Base-by-base conservation (phyloP, 305 asterid species). In the Andrographis paniculata region DNA sequence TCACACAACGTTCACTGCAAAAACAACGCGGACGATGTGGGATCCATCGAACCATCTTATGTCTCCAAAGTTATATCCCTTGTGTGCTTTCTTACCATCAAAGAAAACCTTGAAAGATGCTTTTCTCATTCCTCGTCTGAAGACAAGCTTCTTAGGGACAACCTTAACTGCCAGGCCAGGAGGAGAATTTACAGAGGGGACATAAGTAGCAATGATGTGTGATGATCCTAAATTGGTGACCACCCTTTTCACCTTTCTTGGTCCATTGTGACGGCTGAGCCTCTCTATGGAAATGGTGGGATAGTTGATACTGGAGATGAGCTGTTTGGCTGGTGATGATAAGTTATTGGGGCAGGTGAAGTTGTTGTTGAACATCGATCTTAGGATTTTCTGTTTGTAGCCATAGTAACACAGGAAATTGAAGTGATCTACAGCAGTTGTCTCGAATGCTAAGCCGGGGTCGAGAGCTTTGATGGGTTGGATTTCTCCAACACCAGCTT, bases 401-500 rank as follows among this genome's bases (percentile, higher is more conserved):
- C 88, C 93, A 28, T 62, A 55, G 48, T 66, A 55, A 51, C 94
- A 82, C 20, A 78, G 88, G 31, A 78, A 78, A 18, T 59, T 17
- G 14, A 75, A 64, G 58, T 78, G 75, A 42, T 82, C 94, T 5
- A 50, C 24, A 9, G 17, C 63, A 16, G 59, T 71, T 14, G 86
- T 82, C 62, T 82, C 81, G 47, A 73, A 67, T 41, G 69, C 74
- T 51, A 82, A 31, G 41, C 86, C 88, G 0, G 94, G 94, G 42
- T 78, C 73, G 0, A 78, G 85, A 17, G 94, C 94, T 63, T 56
- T 71, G 14, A 58, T 42, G 15, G 83, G 94, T 10, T 42, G 55
- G 28, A 82, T 68, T 59, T 82, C 84, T 1, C 94, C 94, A 1
- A 47, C 77, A 15, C 94, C 94, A 0, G 52, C 61, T 56, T 79